Evolutionary conservation across 1,139 yeast genomes (phyloP).

Genomic region (Candida tropicalis): DNA sequence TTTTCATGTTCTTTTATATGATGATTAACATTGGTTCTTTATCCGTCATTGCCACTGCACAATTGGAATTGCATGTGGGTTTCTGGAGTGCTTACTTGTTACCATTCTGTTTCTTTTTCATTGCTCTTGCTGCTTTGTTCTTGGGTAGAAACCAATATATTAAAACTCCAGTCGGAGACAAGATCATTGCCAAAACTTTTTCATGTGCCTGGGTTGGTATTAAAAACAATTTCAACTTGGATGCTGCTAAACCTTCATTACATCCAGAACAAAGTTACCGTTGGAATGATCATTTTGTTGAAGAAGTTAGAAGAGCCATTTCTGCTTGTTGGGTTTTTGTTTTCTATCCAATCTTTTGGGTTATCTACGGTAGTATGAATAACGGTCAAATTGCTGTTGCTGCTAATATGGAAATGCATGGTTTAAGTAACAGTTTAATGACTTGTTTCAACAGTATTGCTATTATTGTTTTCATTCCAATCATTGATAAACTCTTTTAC

Average conservation of each 20-base stretch:
- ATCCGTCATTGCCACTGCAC: constrained; percentile 43
- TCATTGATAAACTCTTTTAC: constrained; percentile 53
- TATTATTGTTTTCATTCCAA: constrained; percentile 61
- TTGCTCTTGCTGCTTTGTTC: constrained; percentile 56
- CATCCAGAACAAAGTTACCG: constrained; percentile 45
- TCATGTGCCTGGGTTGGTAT: constrained; percentile 46
- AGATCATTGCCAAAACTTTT: constrained; percentile 60
- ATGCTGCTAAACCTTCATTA: constrained; percentile 57
- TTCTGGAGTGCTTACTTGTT: constrained; percentile 51
- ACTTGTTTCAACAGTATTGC: constrained; percentile 63
- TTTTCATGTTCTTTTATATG: constrained; percentile 44
- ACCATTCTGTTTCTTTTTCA: constrained; percentile 66
- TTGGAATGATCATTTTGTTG: constrained; percentile 64
- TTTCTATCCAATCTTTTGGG: constrained; percentile 66
- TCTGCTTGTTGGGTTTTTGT: constrained; percentile 64
- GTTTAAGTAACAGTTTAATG: constrained; percentile 65
- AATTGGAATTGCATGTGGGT: constrained; percentile 36
- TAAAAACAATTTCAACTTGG: constrained; percentile 51
- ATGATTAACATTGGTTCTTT: constrained; percentile 44
- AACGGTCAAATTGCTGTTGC: constrained; percentile 66
- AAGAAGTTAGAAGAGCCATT: constrained; percentile 59
- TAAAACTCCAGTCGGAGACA: constrained; percentile 62
- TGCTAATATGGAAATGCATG: constrained; percentile 62
- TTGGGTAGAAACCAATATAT: constrained; percentile 59
- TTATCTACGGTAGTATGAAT: constrained; percentile 65